phyloP scores from a whole-genome alignment of 140 eudicot genomes.

The Oenanthe javanica region DNA sequence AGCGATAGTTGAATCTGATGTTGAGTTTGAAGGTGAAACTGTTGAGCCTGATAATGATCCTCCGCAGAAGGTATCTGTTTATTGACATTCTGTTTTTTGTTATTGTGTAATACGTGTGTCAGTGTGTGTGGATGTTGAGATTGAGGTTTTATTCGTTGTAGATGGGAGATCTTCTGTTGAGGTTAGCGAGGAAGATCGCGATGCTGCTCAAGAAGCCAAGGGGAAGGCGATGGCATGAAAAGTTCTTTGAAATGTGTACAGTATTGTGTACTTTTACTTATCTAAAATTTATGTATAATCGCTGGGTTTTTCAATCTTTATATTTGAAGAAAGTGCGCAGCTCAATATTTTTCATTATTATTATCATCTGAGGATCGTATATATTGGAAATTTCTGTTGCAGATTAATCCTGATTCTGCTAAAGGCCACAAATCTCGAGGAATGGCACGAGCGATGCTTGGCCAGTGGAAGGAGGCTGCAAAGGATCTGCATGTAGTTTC shows the following conservation, averaged over 20 bases:
- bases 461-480: conserved; percentile 90
- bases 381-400: background rate
- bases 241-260: too few relatives aligned
- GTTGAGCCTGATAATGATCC: conserved; percentile 93
- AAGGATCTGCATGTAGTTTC: conserved; percentile 94
- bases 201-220: conserved; percentile 90
- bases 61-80: conserved; percentile 69
- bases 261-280: background rate
- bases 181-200: conserved; percentile 83
- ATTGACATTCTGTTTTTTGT: background rate
- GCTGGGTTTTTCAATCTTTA: background rate
- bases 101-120: background rate
- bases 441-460: conserved; percentile 86
- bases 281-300: background rate
- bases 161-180: conserved; percentile 94
- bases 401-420: conserved; percentile 96
- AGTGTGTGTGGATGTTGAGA: background rate
- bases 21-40: conserved; percentile 78
- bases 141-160: conserved; percentile 16
- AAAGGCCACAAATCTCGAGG: conserved; percentile 95
- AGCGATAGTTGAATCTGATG: conserved; percentile 79
- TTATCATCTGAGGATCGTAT: background rate
- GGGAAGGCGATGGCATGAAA: conserved; percentile 45
- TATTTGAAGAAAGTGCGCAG: background rate
- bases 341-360: background rate